phyloP scores from a whole-genome alignment of 2,329 filamentous ascomycete genomes.

The Aspergillus novoparasiticus region DNA sequence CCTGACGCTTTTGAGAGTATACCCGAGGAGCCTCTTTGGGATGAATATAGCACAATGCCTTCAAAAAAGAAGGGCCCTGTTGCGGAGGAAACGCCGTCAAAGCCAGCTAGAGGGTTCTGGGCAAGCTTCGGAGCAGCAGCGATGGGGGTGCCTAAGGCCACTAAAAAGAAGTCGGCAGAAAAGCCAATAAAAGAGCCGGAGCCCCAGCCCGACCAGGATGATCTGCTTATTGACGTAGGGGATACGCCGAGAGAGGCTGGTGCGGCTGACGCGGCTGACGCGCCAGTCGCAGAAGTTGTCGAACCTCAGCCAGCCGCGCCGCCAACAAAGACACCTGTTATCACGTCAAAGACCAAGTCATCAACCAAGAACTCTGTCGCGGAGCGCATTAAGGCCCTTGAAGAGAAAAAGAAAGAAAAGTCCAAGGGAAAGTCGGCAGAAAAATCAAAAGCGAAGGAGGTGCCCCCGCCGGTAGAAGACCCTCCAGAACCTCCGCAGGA shows the following conservation, averaged over 20 bases:
- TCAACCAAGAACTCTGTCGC: slow-evolving; percentile 50
- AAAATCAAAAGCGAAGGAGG: slow-evolving; percentile 28
- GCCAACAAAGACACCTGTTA: slow-evolving; percentile 40
- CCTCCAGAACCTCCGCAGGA: slow-evolving; percentile 20
- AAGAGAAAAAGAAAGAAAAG: slow-evolving; percentile 44
- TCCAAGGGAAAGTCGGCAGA: slow-evolving; percentile 36
- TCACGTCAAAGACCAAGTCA: slow-evolving; percentile 43
- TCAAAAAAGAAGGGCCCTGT: slow-evolving; percentile 35
- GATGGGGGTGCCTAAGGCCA: slow-evolving; percentile 40
- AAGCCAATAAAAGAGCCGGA: slow-evolving; percentile 36
- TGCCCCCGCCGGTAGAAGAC: slow-evolving; percentile 14
- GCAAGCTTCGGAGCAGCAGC: slow-evolving; percentile 43
- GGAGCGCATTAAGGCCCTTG: slow-evolving; percentile 56
- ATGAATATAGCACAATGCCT: slow-evolving; percentile 39
- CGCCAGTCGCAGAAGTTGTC: slow-evolving; percentile 40
- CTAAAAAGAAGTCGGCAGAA: slow-evolving; percentile 51
- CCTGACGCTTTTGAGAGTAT: slow-evolving; percentile 29
- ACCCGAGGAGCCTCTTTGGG: slow-evolving; percentile 42
- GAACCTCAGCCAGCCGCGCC: slow-evolving; percentile 43
- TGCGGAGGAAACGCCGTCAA: slow-evolving; percentile 41
- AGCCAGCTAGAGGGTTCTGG: slow-evolving; percentile 47
- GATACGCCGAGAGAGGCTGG: slow-evolving; percentile 33
- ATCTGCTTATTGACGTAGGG: slow-evolving; percentile 40
- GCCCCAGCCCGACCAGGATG: slow-evolving; percentile 21
- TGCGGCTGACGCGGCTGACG: slow-evolving; percentile 35